phyloP scores from a whole-genome alignment of 768 basidiomycete genomes.

The Tulasnella sp. region DNA sequence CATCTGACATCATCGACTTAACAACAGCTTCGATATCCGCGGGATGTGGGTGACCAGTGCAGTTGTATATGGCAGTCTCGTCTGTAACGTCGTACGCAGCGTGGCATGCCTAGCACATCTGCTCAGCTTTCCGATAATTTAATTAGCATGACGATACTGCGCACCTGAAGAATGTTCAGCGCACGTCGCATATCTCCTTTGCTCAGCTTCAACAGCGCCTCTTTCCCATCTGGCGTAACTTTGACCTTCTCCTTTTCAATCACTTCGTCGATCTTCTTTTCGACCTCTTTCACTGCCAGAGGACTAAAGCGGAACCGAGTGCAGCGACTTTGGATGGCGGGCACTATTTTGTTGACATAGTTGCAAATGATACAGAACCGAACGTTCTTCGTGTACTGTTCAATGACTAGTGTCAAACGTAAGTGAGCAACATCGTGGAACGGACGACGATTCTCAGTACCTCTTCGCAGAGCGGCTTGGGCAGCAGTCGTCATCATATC shows the following conservation, averaged over 20 bases:
- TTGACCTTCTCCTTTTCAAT: slow-evolving; percentile 83
- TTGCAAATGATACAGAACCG: slow-evolving; percentile 99
- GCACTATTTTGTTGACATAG: slow-evolving; percentile 98
- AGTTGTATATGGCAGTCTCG: slow-evolving; percentile 89
- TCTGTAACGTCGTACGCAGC: slow-evolving; percentile 86
- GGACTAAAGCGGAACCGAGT: slow-evolving; percentile 97
- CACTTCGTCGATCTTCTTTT: slow-evolving; percentile 66
- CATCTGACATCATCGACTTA: slow-evolving; percentile 89
- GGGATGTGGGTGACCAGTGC: slow-evolving; percentile 94
- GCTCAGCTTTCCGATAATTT: background rate
- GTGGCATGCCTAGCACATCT: slow-evolving; percentile 58
- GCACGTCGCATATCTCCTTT: slow-evolving; percentile 97
- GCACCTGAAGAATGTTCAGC: slow-evolving; percentile 77
- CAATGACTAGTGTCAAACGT: slow-evolving; percentile 48
- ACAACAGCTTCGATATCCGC: slow-evolving; percentile 89
- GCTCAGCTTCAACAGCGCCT: slow-evolving; percentile 85
- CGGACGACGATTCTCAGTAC: slow-evolving; percentile 19
- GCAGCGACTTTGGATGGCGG: slow-evolving; percentile 97
- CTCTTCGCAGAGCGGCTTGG: slow-evolving; percentile 87
- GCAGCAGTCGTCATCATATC: slow-evolving; percentile 99
- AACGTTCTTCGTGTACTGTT: slow-evolving; percentile 97
- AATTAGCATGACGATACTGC: background rate
- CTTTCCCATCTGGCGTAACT: slow-evolving; percentile 72
- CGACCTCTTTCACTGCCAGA: slow-evolving; percentile 71
- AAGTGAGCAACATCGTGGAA: no score